phyloP scores from a whole-genome alignment of 2,329 filamentous ascomycete genomes.

The Parasarocladium wereldwijsianum region DNA sequence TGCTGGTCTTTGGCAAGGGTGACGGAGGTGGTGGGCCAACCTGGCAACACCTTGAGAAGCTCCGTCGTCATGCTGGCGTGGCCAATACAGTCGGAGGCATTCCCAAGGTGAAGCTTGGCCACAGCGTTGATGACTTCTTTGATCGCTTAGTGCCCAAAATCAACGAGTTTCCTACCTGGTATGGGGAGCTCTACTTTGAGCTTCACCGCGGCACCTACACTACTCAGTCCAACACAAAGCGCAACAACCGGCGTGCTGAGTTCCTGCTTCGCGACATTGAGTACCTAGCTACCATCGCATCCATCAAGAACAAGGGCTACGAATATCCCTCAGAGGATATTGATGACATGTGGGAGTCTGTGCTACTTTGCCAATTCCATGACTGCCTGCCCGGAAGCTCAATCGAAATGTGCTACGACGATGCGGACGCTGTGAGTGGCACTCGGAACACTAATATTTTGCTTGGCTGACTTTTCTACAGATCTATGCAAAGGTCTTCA shows the following conservation, averaged over 20 bases:
- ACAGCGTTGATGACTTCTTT: slow-evolving; percentile 90
- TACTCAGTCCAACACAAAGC: slow-evolving; percentile 94
- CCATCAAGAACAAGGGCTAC: slow-evolving; percentile 56
- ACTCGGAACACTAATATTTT: slow-evolving; percentile 24
- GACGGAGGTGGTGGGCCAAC: slow-evolving; percentile 93
- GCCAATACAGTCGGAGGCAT: slow-evolving; percentile 69
- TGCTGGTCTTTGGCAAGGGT: slow-evolving; percentile 91
- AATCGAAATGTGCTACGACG: slow-evolving; percentile 97
- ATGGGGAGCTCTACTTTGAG: slow-evolving; percentile 96
- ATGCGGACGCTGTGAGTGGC: slow-evolving; percentile 87
- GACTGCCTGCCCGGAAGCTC: slow-evolving; percentile 90
- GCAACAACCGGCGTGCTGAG: slow-evolving; percentile 79
- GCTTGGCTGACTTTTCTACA: slow-evolving; percentile 12
- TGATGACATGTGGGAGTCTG: slow-evolving; percentile 88
- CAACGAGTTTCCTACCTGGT: slow-evolving; percentile 79
- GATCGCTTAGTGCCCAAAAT: slow-evolving; percentile 69
- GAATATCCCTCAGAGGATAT: slow-evolving; percentile 90
- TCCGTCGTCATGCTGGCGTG: slow-evolving; percentile 80
- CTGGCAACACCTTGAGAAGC: slow-evolving; percentile 86
- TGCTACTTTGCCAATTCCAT: slow-evolving; percentile 91
- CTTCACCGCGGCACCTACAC: slow-evolving; percentile 95
- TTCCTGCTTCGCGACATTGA: slow-evolving; percentile 78
- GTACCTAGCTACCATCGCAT: slow-evolving; percentile 73
- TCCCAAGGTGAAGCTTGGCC: slow-evolving; percentile 77
- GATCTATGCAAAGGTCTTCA: slow-evolving; percentile 73